Evolutionary conservation across 106 monocot species (phyloP), one percentile per base, ranked within the genome.

Genomic region (Cymbidium sinense): DNA sequence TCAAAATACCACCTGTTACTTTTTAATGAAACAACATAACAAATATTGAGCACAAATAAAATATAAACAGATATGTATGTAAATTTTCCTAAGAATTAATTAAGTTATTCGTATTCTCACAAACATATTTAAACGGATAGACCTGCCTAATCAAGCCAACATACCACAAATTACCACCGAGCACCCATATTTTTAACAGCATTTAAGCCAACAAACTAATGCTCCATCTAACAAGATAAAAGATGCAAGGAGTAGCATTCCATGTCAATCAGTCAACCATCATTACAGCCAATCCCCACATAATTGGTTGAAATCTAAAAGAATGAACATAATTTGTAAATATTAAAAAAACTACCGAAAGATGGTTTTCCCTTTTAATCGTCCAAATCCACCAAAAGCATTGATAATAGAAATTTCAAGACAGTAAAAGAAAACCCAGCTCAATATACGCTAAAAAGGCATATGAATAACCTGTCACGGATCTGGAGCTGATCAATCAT

Each of bases 401-500:
- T 2, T 4, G 33, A 31, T 33, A 18, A 9, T 15, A 29, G 34
- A 35, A 71, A 21, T 39, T 19, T 8, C 21, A 71, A 35, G 71
- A 33, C 1, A n/a, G 7, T 19, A 39, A 71, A 7, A 35, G 37
- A 71, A 71, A 71, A 21, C 1, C 27, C 35, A 37, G 34, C 18
- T 71, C 69, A 71, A 39, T 71, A 67, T 5, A 39, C 30, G 71
- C 20, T 71, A 37, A 69, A 39, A 28, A 62, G 21, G 36, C 8
- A 37, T 3, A 35, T 20, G 23, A 81, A 12, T 13, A 70, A 95
- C 96, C 96, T 96, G 85, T 96, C 96, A 70, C 91, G 93, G 80
- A 96, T 86, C 84, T 96, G 96, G 70, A 96, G 96, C 86, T 93
- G 93, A 64, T 96, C 96, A 81, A 96, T 89, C 96, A 93, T 96